Base-by-base conservation (phyloP, 192 early-diverging fungal genomes). In the Diversispora eburnea region DNA sequence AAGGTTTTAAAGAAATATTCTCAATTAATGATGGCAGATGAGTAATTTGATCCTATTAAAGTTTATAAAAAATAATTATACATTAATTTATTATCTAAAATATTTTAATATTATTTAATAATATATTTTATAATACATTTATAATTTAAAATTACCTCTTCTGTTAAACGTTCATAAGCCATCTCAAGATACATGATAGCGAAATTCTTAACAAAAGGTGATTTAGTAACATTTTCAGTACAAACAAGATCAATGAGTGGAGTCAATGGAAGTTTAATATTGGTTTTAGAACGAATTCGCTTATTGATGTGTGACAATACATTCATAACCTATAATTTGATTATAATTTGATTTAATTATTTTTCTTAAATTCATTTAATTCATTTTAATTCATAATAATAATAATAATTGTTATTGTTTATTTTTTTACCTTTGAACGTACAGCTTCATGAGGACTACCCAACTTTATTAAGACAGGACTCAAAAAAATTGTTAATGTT, bases 231-330 rank as follows among this genome's bases (percentile, higher is more conserved):
- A 13, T 82, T 74, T 9, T 80, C 83, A 22, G 60, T 57, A 45
- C 83, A 77, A 17, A 89, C 90, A 60, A 90, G 85, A 15, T 84
- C 79, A 2, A 94, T 48, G 2, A 98, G 78, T 17, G 87, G n/a
- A 4, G 78, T 72, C 1, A 87, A 75, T 12, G 94, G 94, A 10
- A 94, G 76, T 48, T 79, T 80, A 41, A 95, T 82, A 1, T 72
- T 70, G 0, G 79, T 76, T 61, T 85, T 86, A 6, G 89, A 73
- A 55, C 91, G 90, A 51, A 93, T 80, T 54, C 95, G 88, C 73
- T 92, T 93, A 73, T 91, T 95, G 70, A 98, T 87, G 71, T 98
- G 96, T 8, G 84, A 81, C 8, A 93, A 83, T 22, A 98, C 84
- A 8, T 76, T 82, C 74, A 94, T 90, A 47, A 93, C 90, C 89